Conservation (phyloP, 202 grass and related monocot genomes). For the Brachypodium distachyon region DNA sequence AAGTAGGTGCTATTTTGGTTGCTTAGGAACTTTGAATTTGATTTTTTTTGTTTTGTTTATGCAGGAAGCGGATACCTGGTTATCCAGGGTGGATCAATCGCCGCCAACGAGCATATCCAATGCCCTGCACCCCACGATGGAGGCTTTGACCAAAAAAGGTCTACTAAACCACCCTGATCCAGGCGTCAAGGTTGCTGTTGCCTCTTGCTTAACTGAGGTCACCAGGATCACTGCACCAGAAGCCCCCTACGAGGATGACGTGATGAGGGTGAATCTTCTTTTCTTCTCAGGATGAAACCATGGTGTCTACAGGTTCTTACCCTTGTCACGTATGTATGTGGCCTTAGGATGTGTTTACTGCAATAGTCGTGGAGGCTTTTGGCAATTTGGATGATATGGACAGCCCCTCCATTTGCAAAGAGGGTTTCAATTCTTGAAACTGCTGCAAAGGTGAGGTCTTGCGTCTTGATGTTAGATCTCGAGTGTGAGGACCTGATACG, state of each 20-base stretch:
- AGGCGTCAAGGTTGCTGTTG: constrained; percentile 45
- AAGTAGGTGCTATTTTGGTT: background rate
- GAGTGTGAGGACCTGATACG: constrained; percentile 63
- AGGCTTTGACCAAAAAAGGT: constrained; percentile 33
- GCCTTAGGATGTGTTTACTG: constrained; percentile 61
- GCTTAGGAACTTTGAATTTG: constrained; percentile 11
- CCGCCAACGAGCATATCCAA: constrained; percentile 25
- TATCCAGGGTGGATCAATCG: constrained; percentile 60
- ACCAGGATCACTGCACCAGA: constrained; percentile 76
- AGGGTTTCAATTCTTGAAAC: constrained; percentile 77
- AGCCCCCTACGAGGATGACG: constrained; percentile 62
- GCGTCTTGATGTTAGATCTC: constrained; percentile 85
- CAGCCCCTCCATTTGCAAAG: constrained; percentile 39
- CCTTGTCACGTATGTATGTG: background rate
- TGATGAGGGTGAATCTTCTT: constrained; percentile 65
- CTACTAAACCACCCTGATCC: constrained; percentile 43
- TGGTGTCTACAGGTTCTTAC: background rate
- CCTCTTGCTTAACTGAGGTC: constrained; percentile 70
- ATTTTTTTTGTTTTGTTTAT: constrained; percentile 1
- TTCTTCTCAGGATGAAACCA: background rate
- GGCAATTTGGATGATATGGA: constrained; percentile 49
- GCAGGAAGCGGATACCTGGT: constrained; percentile 48
- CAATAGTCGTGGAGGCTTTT: constrained; percentile 72
- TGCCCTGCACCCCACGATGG: constrained; percentile 48
- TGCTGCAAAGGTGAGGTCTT: constrained; percentile 64